Percentiles rank a stretch among this genome's conserved stretches.
Evolutionary conservation across 306 rosid species (phyloP).

Genomic region (Medicago ruthenica): DNA sequence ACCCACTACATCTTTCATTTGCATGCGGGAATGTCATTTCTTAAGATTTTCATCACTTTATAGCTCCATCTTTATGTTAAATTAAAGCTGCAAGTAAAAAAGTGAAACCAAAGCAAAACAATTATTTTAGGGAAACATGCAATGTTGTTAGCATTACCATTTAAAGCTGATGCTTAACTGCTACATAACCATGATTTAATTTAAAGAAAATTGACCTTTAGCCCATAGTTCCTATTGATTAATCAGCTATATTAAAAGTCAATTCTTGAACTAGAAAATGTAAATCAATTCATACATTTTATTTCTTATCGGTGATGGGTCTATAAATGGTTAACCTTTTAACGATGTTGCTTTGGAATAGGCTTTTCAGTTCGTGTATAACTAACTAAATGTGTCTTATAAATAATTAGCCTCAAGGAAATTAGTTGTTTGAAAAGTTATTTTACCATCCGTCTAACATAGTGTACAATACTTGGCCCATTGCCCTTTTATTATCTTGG

Average conservation of each 20-base stretch:
- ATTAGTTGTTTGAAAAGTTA: neutral
- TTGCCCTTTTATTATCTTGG: neutral
- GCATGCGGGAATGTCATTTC: slow-evolving; percentile 80
- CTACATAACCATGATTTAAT: slow-evolving; percentile 11
- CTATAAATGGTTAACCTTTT: slow-evolving; percentile 16
- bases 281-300: neutral
- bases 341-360: slow-evolving; percentile 35
- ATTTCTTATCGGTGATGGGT: neutral
- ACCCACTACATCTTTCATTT: slow-evolving; percentile 52
- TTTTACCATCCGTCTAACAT: neutral
- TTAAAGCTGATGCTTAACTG: slow-evolving; percentile 39
- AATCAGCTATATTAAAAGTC: slow-evolving; percentile 37
- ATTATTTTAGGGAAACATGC: slow-evolving; percentile 46
- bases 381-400: neutral
- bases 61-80: slow-evolving; percentile 45
- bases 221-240: slow-evolving; percentile 28
- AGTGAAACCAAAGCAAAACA: slow-evolving; percentile 59
- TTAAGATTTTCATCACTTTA: slow-evolving; percentile 53
- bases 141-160: slow-evolving; percentile 25
- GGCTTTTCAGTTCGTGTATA: neutral
- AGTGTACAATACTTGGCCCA: neutral
- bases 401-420: neutral
- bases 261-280: slow-evolving; percentile 33
- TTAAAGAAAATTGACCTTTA: slow-evolving; percentile 17
- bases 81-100: slow-evolving; percentile 51